Conservation (phyloP, 73 alveolate species). For the Tetrahymena borealis region DNA sequence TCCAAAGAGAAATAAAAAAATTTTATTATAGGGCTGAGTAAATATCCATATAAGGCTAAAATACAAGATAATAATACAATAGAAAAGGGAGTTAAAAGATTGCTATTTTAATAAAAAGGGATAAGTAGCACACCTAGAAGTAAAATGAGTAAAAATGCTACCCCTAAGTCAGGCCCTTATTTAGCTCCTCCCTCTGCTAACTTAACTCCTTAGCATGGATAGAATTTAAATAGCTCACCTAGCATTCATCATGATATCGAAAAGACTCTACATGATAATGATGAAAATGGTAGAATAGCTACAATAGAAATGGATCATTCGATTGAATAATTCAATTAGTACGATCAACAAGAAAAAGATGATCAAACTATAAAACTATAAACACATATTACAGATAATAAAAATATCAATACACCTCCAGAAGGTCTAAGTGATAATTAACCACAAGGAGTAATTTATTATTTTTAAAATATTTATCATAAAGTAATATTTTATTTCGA, state of each 20-base stretch:
- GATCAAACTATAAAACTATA: not conserved
- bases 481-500: too few species aligned
- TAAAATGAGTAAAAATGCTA: not conserved
- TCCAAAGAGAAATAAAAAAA: not conserved
- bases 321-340: not conserved
- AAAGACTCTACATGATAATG: not conserved
- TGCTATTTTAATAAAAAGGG: not conserved
- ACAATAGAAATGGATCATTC: not conserved
- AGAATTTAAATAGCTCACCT: not conserved
- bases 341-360: not conserved
- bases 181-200: not conserved
- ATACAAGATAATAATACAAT: too few species aligned
- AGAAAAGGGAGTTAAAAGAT: not conserved
- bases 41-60: not conserved
- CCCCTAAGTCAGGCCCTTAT: not conserved
- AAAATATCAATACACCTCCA: not conserved
- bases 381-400: not conserved
- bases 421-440: not conserved
- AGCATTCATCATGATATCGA: not conserved
- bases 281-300: not conserved
- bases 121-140: not conserved
- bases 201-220: not conserved
- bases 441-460: not conserved
- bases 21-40: not conserved
- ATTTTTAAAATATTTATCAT: too few species aligned